A percentile compares a stretch with the other conserved stretches of the same genome.
These are phyloP conservation scores for Jackrogersella multiformis DNA, from an alignment of 495 filamentous ascomycete species.

Conservation along the genomic window DNA sequence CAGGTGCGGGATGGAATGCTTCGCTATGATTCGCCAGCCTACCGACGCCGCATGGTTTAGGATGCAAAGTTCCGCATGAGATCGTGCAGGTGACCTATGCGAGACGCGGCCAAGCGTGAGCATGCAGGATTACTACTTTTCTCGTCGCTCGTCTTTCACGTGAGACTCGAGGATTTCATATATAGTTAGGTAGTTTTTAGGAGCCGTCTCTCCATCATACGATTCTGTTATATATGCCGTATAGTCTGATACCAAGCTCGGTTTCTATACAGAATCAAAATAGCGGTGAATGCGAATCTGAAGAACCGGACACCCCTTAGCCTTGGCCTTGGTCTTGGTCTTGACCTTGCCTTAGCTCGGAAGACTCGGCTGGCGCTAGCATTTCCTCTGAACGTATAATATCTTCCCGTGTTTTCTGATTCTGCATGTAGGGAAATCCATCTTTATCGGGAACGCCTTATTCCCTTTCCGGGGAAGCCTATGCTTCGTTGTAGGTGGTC, in stretches of 20 bases:
- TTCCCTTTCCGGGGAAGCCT: not conserved
- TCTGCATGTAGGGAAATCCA: not conserved
- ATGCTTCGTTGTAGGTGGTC: slow-evolving; percentile 2
- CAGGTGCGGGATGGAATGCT: slow-evolving; percentile 2
- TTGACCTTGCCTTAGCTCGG: slow-evolving; percentile 12
- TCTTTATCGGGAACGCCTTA: not conserved
- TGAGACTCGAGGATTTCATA: not conserved
- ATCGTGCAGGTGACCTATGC: slow-evolving; percentile 26
- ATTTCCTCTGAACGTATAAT: not conserved
- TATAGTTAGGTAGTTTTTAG: not conserved
- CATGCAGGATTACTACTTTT: not conserved
- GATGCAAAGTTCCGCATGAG: slow-evolving; percentile 28
- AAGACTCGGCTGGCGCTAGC: slow-evolving; percentile 20
- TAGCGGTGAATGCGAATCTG: slow-evolving; percentile 39
- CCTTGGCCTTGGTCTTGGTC: slow-evolving; percentile 8
- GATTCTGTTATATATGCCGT: not conserved
- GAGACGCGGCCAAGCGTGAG: slow-evolving; percentile 15
- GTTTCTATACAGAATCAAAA: not conserved
- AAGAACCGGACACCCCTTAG: not conserved
- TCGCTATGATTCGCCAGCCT: slow-evolving; percentile 18
- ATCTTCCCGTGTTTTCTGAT: slow-evolving; percentile 14
- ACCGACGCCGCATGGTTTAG: slow-evolving; percentile 12
- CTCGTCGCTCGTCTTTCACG: slow-evolving; percentile 4
- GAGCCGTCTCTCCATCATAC: slow-evolving; percentile 18
- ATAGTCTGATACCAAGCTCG: slow-evolving; percentile 2